Evolutionary conservation across 441 rosid species (phyloP).

Genomic region (Pelargonium cotyledonis): DNA sequence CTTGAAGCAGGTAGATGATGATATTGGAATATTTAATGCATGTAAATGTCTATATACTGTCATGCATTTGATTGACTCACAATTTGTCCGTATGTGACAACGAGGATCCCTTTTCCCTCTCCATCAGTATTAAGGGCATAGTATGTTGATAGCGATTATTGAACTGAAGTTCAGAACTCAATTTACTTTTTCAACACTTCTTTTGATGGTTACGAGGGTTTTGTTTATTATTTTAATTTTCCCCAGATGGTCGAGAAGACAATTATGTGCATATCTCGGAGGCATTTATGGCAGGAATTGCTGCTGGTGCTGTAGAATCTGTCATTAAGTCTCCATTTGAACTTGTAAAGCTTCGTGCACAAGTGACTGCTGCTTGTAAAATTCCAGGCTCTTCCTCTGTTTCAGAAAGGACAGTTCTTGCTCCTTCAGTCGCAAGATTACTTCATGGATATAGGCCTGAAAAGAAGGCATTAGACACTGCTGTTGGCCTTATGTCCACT

Average conservation of each 20-base stretch:
- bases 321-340: constrained; percentile 70
- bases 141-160: background rate
- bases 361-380: constrained; percentile 65
- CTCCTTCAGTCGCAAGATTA: constrained; percentile 43
- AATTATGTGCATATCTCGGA: constrained; percentile 54
- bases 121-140: background rate
- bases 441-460: constrained; percentile 59
- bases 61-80: background rate
- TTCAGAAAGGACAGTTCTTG: constrained; percentile 27
- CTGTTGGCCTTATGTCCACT: constrained; percentile 61
- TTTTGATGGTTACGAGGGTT: constrained; percentile 12
- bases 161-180: background rate
- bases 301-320: constrained; percentile 71
- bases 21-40: background rate
- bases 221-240: constrained; percentile 10
- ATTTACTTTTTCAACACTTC: background rate
- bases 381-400: constrained; percentile 30
- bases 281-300: constrained; percentile 73
- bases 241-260: constrained; percentile 76
- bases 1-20: too few relatives aligned
- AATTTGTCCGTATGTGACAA: background rate
- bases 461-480: constrained; percentile 48
- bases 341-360: constrained; percentile 66
- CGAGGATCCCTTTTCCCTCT: background rate
- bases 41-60: background rate